Evolutionary conservation across 345 rosid genomes (phyloP).

Genomic region (Melastoma malabathricum): DNA sequence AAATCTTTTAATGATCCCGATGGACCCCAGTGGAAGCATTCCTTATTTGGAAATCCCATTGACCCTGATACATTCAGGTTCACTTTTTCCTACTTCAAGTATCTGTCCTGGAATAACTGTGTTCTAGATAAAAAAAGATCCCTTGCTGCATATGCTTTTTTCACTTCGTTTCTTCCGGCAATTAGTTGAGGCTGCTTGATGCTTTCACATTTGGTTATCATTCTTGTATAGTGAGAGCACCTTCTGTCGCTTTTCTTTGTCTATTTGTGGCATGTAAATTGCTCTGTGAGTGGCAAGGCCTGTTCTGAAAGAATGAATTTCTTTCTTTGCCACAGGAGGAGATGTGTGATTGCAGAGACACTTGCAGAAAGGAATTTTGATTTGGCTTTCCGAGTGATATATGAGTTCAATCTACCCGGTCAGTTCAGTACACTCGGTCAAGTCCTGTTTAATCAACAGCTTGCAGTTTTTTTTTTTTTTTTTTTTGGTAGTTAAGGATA

Average conservation of each 20-base stretch:
- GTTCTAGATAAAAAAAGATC: neutral
- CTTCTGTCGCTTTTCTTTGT: no score
- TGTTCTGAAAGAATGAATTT: neutral
- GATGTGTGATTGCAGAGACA: slow-evolving; percentile 75
- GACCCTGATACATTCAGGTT: slow-evolving; percentile 92
- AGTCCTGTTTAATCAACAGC: no score
- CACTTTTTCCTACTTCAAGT: slow-evolving; percentile 7
- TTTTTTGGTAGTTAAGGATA: no score
- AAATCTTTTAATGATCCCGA: slow-evolving; percentile 72
- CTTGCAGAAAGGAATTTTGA: slow-evolving; percentile 90
- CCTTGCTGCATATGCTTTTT: neutral
- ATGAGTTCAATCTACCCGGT: slow-evolving; percentile 90
- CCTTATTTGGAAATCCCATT: slow-evolving; percentile 94
- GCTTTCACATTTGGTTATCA: no score
- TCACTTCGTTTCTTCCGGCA: no score
- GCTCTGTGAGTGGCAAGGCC: no score
- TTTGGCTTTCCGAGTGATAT: slow-evolving; percentile 82
- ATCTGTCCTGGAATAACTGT: neutral
- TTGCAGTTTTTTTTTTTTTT: no score
- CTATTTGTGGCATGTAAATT: no score
- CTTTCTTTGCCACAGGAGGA: slow-evolving; percentile 51
- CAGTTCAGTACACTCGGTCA: neutral
- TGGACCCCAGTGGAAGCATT: slow-evolving; percentile 80
- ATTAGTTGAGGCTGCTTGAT: no score
- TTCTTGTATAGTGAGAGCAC: no score